Conservation (phyloP, 345 rosid species). For the Acer saccharum region DNA sequence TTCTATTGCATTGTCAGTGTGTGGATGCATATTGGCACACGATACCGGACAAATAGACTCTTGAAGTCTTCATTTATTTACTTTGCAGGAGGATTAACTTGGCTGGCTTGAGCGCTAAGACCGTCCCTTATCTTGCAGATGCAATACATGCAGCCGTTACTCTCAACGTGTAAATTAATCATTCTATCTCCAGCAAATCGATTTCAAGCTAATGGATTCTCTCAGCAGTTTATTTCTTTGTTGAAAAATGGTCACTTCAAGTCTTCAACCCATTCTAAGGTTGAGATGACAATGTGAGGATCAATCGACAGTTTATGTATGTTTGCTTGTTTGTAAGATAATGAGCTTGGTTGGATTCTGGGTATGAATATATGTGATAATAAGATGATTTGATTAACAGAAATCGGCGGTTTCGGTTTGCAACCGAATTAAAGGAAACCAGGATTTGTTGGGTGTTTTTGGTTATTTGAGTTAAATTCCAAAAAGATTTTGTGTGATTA, state of each 20-base stretch:
- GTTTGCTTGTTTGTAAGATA: neutral
- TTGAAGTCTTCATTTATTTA: neutral
- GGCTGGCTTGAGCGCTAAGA: slow-evolving; percentile 48
- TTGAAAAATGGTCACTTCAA: neutral
- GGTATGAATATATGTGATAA: no score
- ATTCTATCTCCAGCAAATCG: neutral
- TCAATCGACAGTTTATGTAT: no score
- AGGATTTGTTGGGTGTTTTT: no score
- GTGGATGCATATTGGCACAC: neutral
- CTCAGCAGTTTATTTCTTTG: neutral
- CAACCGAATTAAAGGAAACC: no score
- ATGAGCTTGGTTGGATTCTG: no score
- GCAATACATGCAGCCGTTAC: slow-evolving; percentile 52
- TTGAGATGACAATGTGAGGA: neutral
- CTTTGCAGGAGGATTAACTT: slow-evolving; percentile 62
- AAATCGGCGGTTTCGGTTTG: no score
- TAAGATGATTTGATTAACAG: no score
- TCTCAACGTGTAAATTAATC: neutral
- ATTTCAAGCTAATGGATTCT: no score
- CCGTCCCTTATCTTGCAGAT: slow-evolving; percentile 47
- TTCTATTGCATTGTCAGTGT: no score
- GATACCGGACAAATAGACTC: neutral
- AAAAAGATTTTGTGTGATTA: no score
- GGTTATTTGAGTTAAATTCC: no score
- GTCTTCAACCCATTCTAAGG: neutral